phyloP scores from a whole-genome alignment of 345 rosid species.

The Iberis pinnata region DNA sequence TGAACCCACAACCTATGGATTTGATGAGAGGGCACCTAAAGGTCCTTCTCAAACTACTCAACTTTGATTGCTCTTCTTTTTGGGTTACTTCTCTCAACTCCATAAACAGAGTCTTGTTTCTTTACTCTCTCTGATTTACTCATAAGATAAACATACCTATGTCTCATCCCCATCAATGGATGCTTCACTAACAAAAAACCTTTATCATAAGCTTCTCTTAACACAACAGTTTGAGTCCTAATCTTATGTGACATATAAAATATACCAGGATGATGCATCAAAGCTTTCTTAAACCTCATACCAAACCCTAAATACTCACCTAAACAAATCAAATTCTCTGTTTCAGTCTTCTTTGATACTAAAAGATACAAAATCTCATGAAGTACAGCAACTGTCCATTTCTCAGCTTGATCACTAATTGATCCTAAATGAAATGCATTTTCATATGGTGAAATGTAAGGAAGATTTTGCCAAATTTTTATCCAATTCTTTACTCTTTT shows the following conservation, averaged over 20 bases:
- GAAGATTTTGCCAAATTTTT: constrained; percentile 68
- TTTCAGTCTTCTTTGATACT: constrained; percentile 72
- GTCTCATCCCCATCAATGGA: constrained; percentile 77
- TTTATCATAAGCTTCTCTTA: constrained; percentile 70
- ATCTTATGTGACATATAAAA: constrained; percentile 77
- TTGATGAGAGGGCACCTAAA: no score
- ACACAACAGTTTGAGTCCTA: constrained; percentile 71
- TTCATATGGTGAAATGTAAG: constrained; percentile 71
- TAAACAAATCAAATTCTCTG: constrained; percentile 47
- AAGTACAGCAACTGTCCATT: constrained; percentile 69
- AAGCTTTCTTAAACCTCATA: constrained; percentile 49
- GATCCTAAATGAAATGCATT: constrained; percentile 56
- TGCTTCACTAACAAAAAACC: constrained; percentile 58
- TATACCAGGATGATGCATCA: constrained; percentile 75
- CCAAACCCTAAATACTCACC: constrained; percentile 67
- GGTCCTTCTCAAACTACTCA: no score
- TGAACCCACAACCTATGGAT: no score
- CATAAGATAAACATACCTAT: constrained; percentile 67
- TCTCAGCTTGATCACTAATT: constrained; percentile 61
- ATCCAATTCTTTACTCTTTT: constrained; percentile 65
- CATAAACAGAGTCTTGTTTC: no score
- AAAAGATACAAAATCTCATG: constrained; percentile 65
- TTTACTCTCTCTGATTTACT: constrained; percentile 28
- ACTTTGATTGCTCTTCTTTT: no score
- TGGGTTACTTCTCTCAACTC: no score